A percentile compares a stretch with the other conserved stretches of the same genome.
phyloP scores from a whole-genome alignment of 352 stramenopile genomes.

The Globisporangium irregulare region DNA sequence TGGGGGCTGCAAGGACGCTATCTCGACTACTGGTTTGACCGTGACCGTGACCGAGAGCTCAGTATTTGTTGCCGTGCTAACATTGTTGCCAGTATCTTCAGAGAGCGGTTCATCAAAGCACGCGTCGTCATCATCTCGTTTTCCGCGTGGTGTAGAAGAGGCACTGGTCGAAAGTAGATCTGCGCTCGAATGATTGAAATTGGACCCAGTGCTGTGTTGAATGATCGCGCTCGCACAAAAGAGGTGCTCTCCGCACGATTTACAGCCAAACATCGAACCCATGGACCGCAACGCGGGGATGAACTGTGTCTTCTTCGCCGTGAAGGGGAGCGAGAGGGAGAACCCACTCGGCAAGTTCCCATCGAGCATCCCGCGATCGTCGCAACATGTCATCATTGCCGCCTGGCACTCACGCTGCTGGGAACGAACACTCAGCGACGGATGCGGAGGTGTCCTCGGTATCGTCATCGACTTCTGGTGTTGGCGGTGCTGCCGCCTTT shows the following conservation, averaged over 20 bases:
- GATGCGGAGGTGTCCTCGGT: slow-evolving; percentile 17
- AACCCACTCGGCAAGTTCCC: slow-evolving; percentile 54
- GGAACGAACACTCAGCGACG: slow-evolving; percentile 22
- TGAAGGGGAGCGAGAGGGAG: slow-evolving; percentile 36
- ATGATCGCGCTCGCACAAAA: slow-evolving; percentile 69
- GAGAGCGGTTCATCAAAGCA: not conserved
- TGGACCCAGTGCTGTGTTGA: slow-evolving; percentile 14
- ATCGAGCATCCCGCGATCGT: slow-evolving; percentile 63
- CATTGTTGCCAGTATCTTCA: not conserved
- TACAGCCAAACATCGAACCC: slow-evolving; percentile 67
- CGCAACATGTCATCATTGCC: slow-evolving; percentile 21
- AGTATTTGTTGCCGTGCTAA: not conserved
- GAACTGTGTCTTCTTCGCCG: slow-evolving; percentile 33
- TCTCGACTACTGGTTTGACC: not conserved
- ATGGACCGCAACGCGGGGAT: slow-evolving; percentile 72
- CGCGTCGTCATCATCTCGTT: not conserved
- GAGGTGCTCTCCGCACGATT: slow-evolving; percentile 46
- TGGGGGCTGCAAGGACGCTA: slow-evolving; percentile 1
- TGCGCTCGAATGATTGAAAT: not conserved
- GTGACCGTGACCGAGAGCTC: not conserved
- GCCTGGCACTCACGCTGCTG: slow-evolving; percentile 5
- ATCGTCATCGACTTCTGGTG: not conserved
- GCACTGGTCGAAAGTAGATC: not conserved
- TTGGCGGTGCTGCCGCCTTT: slow-evolving; percentile 22
- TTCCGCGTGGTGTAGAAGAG: not conserved